phyloP scores from a whole-genome alignment of 169 alveolate species.

The Plasmodium cynomolgi region DNA sequence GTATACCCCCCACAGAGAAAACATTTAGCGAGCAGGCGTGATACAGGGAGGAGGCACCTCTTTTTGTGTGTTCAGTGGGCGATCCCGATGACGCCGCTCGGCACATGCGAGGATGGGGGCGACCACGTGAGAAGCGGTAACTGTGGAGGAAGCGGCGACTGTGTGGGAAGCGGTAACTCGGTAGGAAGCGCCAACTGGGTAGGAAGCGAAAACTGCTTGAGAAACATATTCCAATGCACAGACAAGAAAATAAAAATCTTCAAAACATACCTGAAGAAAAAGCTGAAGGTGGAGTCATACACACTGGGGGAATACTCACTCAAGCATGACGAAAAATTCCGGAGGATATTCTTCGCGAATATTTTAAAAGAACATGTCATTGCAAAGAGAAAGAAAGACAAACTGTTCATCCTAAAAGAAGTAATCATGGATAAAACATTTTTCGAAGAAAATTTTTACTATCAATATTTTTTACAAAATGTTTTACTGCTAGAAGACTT shows the following conservation, averaged over 20 bases:
- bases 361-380: conserved; percentile 51
- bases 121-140: neutral
- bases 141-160: no score
- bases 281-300: conserved; percentile 19
- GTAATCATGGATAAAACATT: conserved; percentile 30
- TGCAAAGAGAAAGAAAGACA: conserved; percentile 38
- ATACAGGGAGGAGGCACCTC: neutral
- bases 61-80: neutral
- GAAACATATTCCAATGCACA: conserved; percentile 42
- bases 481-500: conserved; percentile 64
- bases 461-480: conserved; percentile 74
- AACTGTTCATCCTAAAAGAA: conserved; percentile 37
- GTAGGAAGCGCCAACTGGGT: no score
- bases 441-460: conserved; percentile 46
- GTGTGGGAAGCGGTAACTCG: no score
- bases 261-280: conserved; percentile 44
- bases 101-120: neutral
- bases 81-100: neutral
- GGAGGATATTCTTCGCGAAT: conserved; percentile 20
- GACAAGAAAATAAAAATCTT: conserved; percentile 68
- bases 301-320: conserved; percentile 66
- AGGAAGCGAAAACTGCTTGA: neutral
- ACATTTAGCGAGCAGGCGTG: neutral
- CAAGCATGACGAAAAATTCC: conserved; percentile 59
- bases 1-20: neutral